Evolutionary conservation across 331 rosid species (phyloP).

Genomic region (Rhamnella rubrinervis): DNA sequence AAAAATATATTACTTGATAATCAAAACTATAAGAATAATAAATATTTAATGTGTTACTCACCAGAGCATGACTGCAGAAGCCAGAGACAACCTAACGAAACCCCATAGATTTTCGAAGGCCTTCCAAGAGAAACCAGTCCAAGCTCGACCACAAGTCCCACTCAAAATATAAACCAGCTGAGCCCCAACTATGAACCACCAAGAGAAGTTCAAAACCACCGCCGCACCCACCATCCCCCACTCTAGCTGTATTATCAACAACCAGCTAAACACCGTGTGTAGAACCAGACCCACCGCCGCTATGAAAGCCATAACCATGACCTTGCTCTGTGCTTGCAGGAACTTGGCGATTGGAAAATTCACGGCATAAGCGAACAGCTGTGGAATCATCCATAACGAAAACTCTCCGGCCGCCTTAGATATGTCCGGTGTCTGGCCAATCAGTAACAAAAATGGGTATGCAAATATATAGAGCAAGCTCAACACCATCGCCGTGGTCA

Average conservation of each 20-base stretch:
- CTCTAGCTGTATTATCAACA: slow-evolving; percentile 40
- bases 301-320: slow-evolving; percentile 63
- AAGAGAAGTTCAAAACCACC: slow-evolving; percentile 47
- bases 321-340: slow-evolving; percentile 79
- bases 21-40: neutral
- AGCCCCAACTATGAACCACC: slow-evolving; percentile 63
- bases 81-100: slow-evolving; percentile 59
- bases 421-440: slow-evolving; percentile 55
- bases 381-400: slow-evolving; percentile 75
- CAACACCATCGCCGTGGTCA: slow-evolving; percentile 27
- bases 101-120: slow-evolving; percentile 68
- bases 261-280: slow-evolving; percentile 65
- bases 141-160: slow-evolving; percentile 59
- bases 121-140: slow-evolving; percentile 64
- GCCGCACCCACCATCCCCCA: slow-evolving; percentile 77
- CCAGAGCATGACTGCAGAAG: slow-evolving; percentile 81
- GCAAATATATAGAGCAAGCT: slow-evolving; percentile 54
- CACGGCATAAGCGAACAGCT: slow-evolving; percentile 68
- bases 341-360: slow-evolving; percentile 68
- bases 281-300: slow-evolving; percentile 43
- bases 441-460: slow-evolving; percentile 22
- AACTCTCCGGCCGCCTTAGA: slow-evolving; percentile 61
- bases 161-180: slow-evolving; percentile 50
- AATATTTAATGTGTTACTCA: slow-evolving; percentile 7
- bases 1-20: no score